Conservation (phyloP, 2,329 filamentous ascomycete species). For the Alternaria burnsii region DNA sequence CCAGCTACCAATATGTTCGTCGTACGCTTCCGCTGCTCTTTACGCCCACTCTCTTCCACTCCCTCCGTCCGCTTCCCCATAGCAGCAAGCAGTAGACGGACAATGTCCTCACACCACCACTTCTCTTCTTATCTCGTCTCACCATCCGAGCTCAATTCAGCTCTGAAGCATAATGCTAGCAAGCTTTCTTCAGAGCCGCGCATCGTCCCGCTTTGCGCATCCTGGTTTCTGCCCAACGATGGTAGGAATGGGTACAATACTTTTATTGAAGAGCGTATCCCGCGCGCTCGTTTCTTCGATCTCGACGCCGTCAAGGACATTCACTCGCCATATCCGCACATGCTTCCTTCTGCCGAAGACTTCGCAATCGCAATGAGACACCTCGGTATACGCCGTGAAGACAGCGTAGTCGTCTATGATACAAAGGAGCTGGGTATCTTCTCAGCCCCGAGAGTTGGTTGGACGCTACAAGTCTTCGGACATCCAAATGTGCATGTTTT, state of each 20-base stretch:
- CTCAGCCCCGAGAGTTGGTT: constrained; percentile 89
- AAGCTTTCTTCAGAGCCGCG: constrained; percentile 82
- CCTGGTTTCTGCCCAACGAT: constrained; percentile 97
- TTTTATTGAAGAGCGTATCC: constrained; percentile 85
- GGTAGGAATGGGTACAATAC: constrained; percentile 80
- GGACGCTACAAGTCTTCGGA: constrained; percentile 91
- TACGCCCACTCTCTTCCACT: constrained; percentile 32
- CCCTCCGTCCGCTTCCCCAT: constrained; percentile 21
- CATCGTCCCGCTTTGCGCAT: constrained; percentile 87
- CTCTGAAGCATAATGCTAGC: constrained; percentile 82
- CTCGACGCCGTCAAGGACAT: constrained; percentile 90
- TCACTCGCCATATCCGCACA: constrained; percentile 90
- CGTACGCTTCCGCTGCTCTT: constrained; percentile 35
- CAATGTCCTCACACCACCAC: constrained; percentile 42
- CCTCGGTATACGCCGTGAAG: constrained; percentile 85
- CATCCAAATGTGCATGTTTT: constrained; percentile 87
- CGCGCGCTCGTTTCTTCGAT: constrained; percentile 93
- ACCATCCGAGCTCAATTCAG: constrained; percentile 80
- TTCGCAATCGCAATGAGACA: constrained; percentile 91
- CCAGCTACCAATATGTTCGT: constrained; percentile 43
- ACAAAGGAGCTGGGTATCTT: constrained; percentile 91
- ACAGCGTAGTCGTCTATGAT: constrained; percentile 94
- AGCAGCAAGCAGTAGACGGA: constrained; percentile 22
- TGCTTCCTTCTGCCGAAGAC: constrained; percentile 82
- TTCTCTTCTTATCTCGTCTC: constrained; percentile 88